These are phyloP conservation scores for Incumbomyces delicatus DNA, from an alignment of 2,329 filamentous ascomycete genomes.

Conservation along the genomic window DNA sequence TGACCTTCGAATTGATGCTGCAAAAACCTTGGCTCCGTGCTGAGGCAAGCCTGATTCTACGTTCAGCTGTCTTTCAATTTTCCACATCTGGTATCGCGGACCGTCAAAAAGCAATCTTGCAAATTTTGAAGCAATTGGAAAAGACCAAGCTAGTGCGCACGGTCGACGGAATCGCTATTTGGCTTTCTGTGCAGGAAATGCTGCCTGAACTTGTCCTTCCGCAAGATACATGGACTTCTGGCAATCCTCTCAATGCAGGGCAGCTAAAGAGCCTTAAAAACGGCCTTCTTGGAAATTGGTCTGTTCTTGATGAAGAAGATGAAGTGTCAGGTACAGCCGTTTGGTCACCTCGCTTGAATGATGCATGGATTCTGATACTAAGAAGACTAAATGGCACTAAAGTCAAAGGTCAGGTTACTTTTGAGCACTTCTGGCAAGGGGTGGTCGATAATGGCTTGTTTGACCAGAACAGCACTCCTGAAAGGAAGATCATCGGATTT, in stretches of 20 bases:
- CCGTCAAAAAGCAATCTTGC: conserved; percentile 35
- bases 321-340: conserved; percentile 47
- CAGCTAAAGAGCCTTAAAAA: conserved; percentile 61
- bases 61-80: conserved; percentile 49
- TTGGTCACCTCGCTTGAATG: conserved; percentile 72
- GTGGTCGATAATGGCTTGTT: conserved; percentile 84
- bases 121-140: conserved; percentile 41
- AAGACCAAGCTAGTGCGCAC: conserved; percentile 63
- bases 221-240: conserved; percentile 60
- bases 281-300: conserved; percentile 60
- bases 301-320: conserved; percentile 23
- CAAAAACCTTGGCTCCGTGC: conserved; percentile 84
- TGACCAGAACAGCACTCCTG: conserved; percentile 67
- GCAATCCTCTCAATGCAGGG: conserved; percentile 61
- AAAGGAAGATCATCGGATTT: conserved; percentile 87
- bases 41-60: conserved; percentile 75
- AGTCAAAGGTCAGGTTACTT: conserved; percentile 36
- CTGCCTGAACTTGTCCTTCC: conserved; percentile 59
- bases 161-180: conserved; percentile 80
- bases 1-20: conserved; percentile 62
- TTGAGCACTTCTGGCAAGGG: conserved; percentile 74
- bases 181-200: conserved; percentile 59
- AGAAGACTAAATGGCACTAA: conserved; percentile 22
- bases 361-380: conserved; percentile 79
- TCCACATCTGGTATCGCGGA: neutral